Conservation (phyloP, 768 basidiomycete species). For the Harrya chromipes region DNA sequence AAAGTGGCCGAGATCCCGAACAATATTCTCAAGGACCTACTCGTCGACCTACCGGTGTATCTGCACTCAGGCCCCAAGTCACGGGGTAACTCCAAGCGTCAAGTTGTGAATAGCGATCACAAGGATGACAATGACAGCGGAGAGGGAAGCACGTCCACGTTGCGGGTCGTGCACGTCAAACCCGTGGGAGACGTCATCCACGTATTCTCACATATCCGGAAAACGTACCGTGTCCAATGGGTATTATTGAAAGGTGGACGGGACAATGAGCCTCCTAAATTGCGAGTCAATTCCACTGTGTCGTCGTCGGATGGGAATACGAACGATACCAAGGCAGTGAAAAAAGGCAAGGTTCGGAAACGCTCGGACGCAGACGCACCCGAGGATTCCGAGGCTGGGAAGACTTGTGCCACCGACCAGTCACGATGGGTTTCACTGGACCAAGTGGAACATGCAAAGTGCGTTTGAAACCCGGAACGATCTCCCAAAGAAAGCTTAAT, state of each 20-base stretch:
- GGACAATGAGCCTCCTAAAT: conserved; percentile 38
- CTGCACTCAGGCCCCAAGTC: conserved; percentile 2
- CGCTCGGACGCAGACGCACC: conserved; percentile 2
- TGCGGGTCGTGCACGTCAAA: conserved; percentile 43
- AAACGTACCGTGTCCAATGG: conserved; percentile 80
- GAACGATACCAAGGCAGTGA: background rate
- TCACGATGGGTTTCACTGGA: conserved; percentile 53
- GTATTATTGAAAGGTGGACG: conserved; percentile 59
- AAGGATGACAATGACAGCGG: background rate
- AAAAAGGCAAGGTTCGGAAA: conserved; percentile 15
- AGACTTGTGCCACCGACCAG: conserved; percentile 7
- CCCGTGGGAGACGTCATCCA: conserved; percentile 69
- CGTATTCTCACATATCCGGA: conserved; percentile 86
- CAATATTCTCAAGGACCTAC: conserved; percentile 38
- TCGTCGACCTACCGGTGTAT: conserved; percentile 32
- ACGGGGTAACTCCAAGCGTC: background rate
- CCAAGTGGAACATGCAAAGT: conserved; percentile 62
- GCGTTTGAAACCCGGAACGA: conserved; percentile 29
- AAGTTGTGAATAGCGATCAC: background rate
- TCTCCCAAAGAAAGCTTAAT: background rate
- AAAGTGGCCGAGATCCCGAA: conserved; percentile 33
- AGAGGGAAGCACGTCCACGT: background rate
- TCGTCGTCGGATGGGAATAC: conserved; percentile 6
- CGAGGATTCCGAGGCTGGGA: conserved; percentile 13
- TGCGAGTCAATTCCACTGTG: conserved; percentile 2